Conservation (phyloP, 257 asterid genomes). For the Lycium ferocissimum region DNA sequence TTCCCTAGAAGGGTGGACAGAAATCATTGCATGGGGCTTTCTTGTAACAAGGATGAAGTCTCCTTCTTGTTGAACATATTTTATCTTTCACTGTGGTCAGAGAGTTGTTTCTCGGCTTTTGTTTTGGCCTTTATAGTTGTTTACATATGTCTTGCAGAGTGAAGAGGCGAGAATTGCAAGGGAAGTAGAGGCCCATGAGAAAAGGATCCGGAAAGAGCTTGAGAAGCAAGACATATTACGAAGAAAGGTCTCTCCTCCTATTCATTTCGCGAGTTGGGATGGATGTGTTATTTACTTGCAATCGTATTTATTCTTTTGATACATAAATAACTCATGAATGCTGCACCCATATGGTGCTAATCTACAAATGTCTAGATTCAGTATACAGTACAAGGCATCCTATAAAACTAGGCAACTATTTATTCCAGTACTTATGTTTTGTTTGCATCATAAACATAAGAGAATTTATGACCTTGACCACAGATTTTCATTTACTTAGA, state of each 20-base stretch:
- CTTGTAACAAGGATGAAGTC: background rate
- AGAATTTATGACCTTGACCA: background rate
- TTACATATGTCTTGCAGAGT: slow-evolving; percentile 50
- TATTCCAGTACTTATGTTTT: background rate
- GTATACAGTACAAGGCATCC: background rate
- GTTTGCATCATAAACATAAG: background rate
- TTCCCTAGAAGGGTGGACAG: background rate
- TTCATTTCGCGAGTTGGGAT: slow-evolving; percentile 2
- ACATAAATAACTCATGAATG: slow-evolving; percentile 13
- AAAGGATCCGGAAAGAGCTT: slow-evolving; percentile 80
- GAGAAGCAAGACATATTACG: slow-evolving; percentile 82
- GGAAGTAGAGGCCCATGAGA: slow-evolving; percentile 89
- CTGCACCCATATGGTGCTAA: background rate
- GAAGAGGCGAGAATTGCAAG: slow-evolving; percentile 86
- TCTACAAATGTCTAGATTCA: background rate
- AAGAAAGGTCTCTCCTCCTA: slow-evolving; percentile 61
- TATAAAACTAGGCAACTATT: background rate
- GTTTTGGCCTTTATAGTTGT: slow-evolving; percentile 7
- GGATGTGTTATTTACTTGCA: background rate
- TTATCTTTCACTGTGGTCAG: background rate
- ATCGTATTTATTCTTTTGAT: slow-evolving; percentile 13
- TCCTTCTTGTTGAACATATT: background rate
- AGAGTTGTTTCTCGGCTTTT: background rate
- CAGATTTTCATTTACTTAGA: slow-evolving; percentile 7
- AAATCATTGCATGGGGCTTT: background rate